phyloP scores from a whole-genome alignment of 2,329 filamentous ascomycete species.

The Colletotrichum lentis region DNA sequence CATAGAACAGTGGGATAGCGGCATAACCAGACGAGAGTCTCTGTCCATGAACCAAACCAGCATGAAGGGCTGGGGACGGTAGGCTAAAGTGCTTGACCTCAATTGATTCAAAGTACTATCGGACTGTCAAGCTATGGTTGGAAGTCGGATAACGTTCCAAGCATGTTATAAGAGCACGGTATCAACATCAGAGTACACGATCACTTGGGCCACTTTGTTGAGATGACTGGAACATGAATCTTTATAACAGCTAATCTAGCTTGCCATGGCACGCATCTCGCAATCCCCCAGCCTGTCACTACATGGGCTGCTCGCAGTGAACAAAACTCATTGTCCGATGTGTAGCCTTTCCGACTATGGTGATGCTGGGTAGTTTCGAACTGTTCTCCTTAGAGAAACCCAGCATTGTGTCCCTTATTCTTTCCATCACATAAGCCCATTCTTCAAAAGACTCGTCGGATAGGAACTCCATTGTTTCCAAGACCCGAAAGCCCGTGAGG shows the following conservation, averaged over 20 bases:
- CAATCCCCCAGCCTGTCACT: background rate
- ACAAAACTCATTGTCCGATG: background rate
- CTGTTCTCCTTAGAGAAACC: too few relatives aligned
- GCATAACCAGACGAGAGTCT: too few relatives aligned
- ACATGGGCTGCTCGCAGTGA: background rate
- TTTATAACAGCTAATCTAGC: accelerated
- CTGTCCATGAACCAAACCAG: too few relatives aligned
- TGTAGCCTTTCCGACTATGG: background rate
- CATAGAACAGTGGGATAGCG: too few relatives aligned
- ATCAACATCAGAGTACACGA: too few relatives aligned
- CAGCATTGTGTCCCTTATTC: background rate
- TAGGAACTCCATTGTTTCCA: background rate
- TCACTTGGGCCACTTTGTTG: background rate
- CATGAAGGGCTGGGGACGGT: accelerated
- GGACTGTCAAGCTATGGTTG: too few relatives aligned
- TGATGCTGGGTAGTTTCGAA: background rate
- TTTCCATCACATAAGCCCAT: background rate
- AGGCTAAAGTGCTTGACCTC: too few relatives aligned
- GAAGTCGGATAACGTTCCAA: too few relatives aligned
- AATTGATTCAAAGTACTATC: too few relatives aligned
- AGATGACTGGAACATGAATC: background rate
- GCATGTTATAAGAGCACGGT: too few relatives aligned
- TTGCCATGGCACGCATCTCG: background rate
- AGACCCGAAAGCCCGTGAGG: background rate
- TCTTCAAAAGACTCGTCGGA: background rate